Base-by-base conservation (phyloP, 2,329 filamentous ascomycete species). In the Berkeleyomyces basicola region DNA sequence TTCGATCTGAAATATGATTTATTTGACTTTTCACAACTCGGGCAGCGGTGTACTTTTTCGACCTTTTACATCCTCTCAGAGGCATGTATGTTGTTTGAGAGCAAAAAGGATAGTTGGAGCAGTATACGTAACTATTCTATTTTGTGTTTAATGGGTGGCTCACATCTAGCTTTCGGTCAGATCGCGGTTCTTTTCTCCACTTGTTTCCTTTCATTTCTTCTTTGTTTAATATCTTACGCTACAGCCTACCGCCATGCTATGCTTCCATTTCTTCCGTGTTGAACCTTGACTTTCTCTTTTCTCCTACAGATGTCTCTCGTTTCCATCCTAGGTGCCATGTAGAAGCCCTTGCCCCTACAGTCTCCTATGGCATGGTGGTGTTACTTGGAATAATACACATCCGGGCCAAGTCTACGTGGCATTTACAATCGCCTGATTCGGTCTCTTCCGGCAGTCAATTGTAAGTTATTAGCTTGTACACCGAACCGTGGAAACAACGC, bases 201-300 rank as follows among this genome's bases (percentile, higher is more conserved):
- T 33, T 7, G 49, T 39, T 55, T 55, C 49, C 9, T 55, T 55
- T 55, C 14, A 36, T 55, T 46, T 46, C 11, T 46, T 46, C 23
- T 55, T 55, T 14, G 49, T 55, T 55, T n/a, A 55, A 55, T 55
- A 55, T 55, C 49, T 55, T 55, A 55, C 49, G 33, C 49, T 55
- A n/a, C 49, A 55, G 49, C 49, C 49, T 37, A 3, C 49, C 49
- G 33, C 49, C 49, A 55, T 55, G 33, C 23, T 31, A 31, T 55
- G 33, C 49, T 14, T 37, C 11, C 37, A 37, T 55, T 55, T 37
- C 49, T 55, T 55, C 31, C 49, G 49, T 55, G 49, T 55, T 55
- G 49, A 55, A 55, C 49, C 37, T 55, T 55, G 49, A 55, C 49
- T 55, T 53, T 51, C n/a, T 7, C 49, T 55, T 55, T 33, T 55